These are phyloP conservation scores for Penicillium griseofulvum DNA, from an alignment of 2,329 filamentous ascomycete genomes.

Conservation along the genomic window DNA sequence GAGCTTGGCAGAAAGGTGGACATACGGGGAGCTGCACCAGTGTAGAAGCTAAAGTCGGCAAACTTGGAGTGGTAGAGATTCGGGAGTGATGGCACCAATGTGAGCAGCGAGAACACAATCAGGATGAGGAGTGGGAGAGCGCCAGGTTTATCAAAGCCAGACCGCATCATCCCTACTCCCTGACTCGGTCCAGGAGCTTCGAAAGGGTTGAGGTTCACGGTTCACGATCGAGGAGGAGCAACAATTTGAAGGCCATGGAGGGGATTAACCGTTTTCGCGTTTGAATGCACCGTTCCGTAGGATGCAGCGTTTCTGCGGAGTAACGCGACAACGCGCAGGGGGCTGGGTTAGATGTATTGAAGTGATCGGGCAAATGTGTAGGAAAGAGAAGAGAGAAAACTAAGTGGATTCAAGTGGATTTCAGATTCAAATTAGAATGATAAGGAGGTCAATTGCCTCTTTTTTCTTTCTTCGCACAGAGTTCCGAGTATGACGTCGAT, in stretches of 20 bases:
- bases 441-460: not conserved
- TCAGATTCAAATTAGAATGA: not conserved
- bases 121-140: constrained; percentile 35
- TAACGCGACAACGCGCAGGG: constrained; percentile 2
- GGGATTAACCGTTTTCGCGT: constrained; percentile 1
- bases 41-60: constrained; percentile 27
- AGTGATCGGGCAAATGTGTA: not conserved
- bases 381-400: not conserved
- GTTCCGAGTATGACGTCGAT: not conserved
- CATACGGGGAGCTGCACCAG: constrained; percentile 28
- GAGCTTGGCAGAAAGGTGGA: constrained; percentile 1
- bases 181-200: constrained; percentile 51
- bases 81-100: constrained; percentile 33
- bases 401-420: not conserved
- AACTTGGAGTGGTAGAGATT: constrained; percentile 30
- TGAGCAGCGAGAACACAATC: constrained; percentile 34
- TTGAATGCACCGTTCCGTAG: constrained; percentile 3
- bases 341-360: not conserved
- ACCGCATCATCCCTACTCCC: constrained; percentile 55
- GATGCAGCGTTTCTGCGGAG: constrained; percentile 2
- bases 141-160: constrained; percentile 34
- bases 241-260: constrained; percentile 10
- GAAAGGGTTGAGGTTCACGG: not conserved
- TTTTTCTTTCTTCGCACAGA: not conserved
- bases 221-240: constrained; percentile 2